Base-by-base conservation (phyloP, 129 eudicot species). In the Pittosporum tobira region DNA sequence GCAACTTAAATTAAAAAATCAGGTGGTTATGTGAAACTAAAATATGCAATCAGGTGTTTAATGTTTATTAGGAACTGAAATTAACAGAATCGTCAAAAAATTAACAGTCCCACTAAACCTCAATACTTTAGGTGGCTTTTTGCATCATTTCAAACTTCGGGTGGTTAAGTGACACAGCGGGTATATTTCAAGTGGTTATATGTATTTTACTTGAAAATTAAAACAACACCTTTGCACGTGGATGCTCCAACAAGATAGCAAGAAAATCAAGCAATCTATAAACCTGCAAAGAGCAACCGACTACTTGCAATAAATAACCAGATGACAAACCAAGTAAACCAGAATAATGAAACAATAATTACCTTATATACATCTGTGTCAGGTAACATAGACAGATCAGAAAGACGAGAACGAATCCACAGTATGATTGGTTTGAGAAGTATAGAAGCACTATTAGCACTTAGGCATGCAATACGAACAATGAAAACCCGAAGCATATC, bases 301-400 rank as follows among this genome's bases (percentile, higher is more conserved):
- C 10, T 54, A 69, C 28, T 24, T 1, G 47, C 36, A 70, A 55
- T 20, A 23, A n/a, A n/a, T n/a, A n/a, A n/a, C n/a, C n/a, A n/a
- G n/a, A n/a, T n/a, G n/a, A n/a, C n/a, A 49, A 36, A 52, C 53
- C 47, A 11, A 72, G 48, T 53, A 14, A 20, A 22, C 15, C 28
- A 16, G 56, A 54, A 57, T 36, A 26, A 29, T 58, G 16, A 9
- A 64, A 48, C 36, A 61, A n/a, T 27, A 65, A 54, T 59, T 38
- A 90, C 97, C 88, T 91, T 91, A 70, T 74, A 91, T 43, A 81
- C 65, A 69, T 91, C 96, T 43, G 75, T 59, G 30, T 91, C 94
- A 10, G 73, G 74, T 59, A 81, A 51, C 8, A 76, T 30, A 57
- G 77, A 78, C 44, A 67, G 59, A 51, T 74, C 89, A 46, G 77